These are phyloP conservation scores for Hypocreales sp. DNA, from an alignment of 2,329 filamentous ascomycete species.

Conservation along the genomic window DNA sequence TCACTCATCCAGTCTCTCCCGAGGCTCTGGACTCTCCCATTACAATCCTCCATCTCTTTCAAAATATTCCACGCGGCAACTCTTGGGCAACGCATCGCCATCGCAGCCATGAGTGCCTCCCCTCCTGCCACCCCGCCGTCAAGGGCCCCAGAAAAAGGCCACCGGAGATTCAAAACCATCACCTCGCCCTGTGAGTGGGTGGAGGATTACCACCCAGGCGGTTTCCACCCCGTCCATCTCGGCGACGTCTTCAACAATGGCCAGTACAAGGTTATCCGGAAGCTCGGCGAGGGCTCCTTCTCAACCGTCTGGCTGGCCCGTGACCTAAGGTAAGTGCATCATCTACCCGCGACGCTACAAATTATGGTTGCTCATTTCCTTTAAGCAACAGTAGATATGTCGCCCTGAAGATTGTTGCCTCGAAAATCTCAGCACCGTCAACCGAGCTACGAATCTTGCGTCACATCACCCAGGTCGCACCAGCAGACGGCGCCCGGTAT, in stretches of 20 bases:
- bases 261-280: constrained; percentile 26
- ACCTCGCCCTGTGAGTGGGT: constrained; percentile 13
- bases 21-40: not conserved
- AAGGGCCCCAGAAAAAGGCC: constrained; percentile 4
- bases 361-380: constrained; percentile 1
- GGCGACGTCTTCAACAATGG: constrained; percentile 22
- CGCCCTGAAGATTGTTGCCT: constrained; percentile 9
- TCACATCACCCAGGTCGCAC: constrained; percentile 6
- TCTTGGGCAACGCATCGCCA: constrained; percentile 2
- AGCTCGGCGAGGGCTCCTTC: constrained; percentile 27
- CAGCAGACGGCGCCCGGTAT: constrained; percentile 9
- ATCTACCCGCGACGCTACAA: constrained; percentile 1
- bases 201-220: constrained; percentile 19
- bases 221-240: constrained; percentile 26
- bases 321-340: constrained; percentile 10
- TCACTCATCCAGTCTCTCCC: not conserved
- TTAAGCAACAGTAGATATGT: constrained; percentile 11
- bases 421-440: constrained; percentile 4
- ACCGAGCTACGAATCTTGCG: constrained; percentile 8
- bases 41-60: not conserved
- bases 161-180: constrained; percentile 10
- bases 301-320: constrained; percentile 30
- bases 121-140: constrained; percentile 10
- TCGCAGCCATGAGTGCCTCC: constrained; percentile 7
- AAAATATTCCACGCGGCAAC: constrained; percentile 2